Evolutionary conservation across 805 yeast genomes (phyloP).

Genomic region (Sugiyamaella valdiviana): DNA sequence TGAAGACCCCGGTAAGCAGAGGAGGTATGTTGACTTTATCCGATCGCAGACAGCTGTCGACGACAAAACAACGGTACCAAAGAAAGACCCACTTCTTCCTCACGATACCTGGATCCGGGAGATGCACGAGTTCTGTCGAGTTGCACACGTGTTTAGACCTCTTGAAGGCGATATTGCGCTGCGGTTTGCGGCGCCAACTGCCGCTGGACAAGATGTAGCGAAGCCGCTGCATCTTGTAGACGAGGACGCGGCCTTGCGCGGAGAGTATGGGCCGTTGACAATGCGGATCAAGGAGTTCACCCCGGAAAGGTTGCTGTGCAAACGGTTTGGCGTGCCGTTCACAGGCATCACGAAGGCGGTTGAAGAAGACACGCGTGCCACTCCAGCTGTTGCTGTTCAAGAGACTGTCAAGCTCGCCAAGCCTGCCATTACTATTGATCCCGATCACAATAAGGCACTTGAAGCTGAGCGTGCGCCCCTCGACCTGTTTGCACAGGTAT

Average conservation of each 20-base stretch:
- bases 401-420: not conserved
- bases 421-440: not conserved
- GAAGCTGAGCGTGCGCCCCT: slow-evolving; percentile 14
- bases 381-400: not conserved
- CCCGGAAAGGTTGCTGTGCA: slow-evolving; percentile 25
- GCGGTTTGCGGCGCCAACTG: slow-evolving; percentile 19
- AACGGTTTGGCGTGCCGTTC: slow-evolving; percentile 22
- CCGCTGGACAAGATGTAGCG: slow-evolving; percentile 5
- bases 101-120: slow-evolving; percentile 14
- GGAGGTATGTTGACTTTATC: slow-evolving; percentile 22
- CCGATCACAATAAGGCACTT: not conserved
- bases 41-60: slow-evolving; percentile 16
- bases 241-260: slow-evolving; percentile 20
- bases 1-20: slow-evolving; percentile 18
- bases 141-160: slow-evolving; percentile 25
- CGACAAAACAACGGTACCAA: not conserved
- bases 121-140: slow-evolving; percentile 21
- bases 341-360: slow-evolving; percentile 4
- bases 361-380: not conserved
- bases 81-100: slow-evolving; percentile 2
- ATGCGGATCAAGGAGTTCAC: slow-evolving; percentile 14
- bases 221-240: slow-evolving; percentile 6
- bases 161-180: slow-evolving; percentile 23
- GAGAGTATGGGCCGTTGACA: slow-evolving; percentile 24
- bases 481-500: slow-evolving; percentile 21